Conservation (phyloP, 1,139 yeast species). For the Starmera stellimalicola region DNA sequence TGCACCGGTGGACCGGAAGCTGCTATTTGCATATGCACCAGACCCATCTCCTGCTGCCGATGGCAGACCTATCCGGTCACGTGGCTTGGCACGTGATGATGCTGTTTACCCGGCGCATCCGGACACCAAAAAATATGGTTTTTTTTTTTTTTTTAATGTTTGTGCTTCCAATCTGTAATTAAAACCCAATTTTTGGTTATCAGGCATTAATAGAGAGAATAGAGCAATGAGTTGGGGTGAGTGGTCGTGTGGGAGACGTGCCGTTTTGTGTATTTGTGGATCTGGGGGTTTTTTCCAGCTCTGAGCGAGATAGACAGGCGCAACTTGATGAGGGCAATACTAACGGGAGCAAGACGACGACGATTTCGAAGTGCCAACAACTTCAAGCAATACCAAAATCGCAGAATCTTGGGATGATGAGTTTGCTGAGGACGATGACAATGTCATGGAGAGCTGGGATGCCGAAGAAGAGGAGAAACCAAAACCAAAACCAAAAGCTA, state of each 20-base stretch:
- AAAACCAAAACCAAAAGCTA: conserved; percentile 30
- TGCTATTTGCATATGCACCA: too few species aligned
- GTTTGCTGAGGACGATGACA: conserved; percentile 51
- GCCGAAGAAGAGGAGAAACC: conserved; percentile 45
- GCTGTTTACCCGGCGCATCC: too few species aligned
- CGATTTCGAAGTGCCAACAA: conserved; percentile 63
- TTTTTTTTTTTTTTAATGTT: not conserved
- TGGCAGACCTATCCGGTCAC: too few species aligned
- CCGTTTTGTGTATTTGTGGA: not conserved
- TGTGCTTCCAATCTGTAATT: too few species aligned
- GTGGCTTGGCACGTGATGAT: too few species aligned
- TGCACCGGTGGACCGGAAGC: too few species aligned
- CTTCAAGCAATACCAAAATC: conserved; percentile 36
- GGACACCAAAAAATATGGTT: not conserved
- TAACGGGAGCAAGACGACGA: conserved; percentile 93
- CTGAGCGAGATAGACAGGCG: not conserved
- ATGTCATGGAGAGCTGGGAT: conserved; percentile 85
- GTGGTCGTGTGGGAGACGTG: too few species aligned
- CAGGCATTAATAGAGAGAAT: not conserved
- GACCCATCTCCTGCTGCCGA: too few species aligned
- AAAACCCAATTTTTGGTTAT: not conserved
- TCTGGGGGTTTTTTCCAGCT: not conserved
- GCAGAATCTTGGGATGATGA: conserved; percentile 82
- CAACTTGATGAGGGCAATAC: too few species aligned
- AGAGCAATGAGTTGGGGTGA: conserved; percentile 6